Conservation (phyloP, 768 basidiomycete species). For the Hirschioporus abietinus region DNA sequence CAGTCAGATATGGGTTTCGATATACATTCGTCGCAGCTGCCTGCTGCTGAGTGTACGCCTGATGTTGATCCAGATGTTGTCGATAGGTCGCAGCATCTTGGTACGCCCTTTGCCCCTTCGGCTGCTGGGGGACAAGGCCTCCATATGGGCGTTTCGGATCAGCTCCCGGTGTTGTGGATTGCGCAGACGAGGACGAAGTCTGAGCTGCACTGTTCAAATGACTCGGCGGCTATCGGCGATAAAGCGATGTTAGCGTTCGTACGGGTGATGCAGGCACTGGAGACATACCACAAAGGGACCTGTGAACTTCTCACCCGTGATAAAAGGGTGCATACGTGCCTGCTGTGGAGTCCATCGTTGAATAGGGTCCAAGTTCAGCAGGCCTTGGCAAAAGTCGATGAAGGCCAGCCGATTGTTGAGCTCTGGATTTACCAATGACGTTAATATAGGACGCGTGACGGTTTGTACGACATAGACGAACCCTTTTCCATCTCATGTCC, state of each 20-base stretch:
- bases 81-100: slow-evolving; percentile 93
- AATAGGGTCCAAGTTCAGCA: slow-evolving; percentile 91
- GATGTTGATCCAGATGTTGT: slow-evolving; percentile 91
- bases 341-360: slow-evolving; percentile 98
- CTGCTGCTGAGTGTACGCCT: slow-evolving; percentile 85
- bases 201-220: background rate
- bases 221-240: background rate
- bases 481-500: slow-evolving; percentile 88
- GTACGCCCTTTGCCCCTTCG: slow-evolving; percentile 79
- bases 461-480: slow-evolving; percentile 62
- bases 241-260: background rate
- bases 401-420: slow-evolving; percentile 91
- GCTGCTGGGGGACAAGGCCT: slow-evolving; percentile 85
- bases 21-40: slow-evolving; percentile 67
- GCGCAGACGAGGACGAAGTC: slow-evolving; percentile 19
- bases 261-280: background rate
- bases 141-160: slow-evolving; percentile 91
- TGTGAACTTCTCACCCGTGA: slow-evolving; percentile 93
- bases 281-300: slow-evolving; percentile 74
- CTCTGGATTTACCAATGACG: slow-evolving; percentile 60
- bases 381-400: slow-evolving; percentile 95
- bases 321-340: slow-evolving; percentile 93
- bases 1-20: slow-evolving; percentile 78
- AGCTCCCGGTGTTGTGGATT: slow-evolving; percentile 27
- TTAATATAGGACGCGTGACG: slow-evolving; percentile 94